Conservation (phyloP, 768 basidiomycete species). For the Kwoniella sp. region DNA sequence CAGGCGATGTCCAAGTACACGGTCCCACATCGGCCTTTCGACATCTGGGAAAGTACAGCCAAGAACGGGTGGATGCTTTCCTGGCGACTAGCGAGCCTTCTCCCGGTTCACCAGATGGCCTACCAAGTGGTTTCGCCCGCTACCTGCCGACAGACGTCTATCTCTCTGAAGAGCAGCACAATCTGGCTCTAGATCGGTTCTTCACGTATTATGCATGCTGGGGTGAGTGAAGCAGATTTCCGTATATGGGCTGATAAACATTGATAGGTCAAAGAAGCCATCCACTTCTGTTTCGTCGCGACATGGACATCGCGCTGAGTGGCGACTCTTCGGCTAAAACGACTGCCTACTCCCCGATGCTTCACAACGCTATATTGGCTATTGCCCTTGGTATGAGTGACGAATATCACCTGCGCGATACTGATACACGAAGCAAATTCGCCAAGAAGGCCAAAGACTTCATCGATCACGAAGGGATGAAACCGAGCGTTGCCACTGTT, state of each 20-base stretch:
- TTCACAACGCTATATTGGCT: constrained; percentile 68
- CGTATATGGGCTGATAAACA: background rate
- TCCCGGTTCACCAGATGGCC: constrained; percentile 8
- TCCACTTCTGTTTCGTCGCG: constrained; percentile 35
- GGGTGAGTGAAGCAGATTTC: constrained; percentile 28
- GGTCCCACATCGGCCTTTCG: constrained; percentile 53
- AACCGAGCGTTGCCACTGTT: constrained; percentile 59
- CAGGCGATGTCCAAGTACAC: constrained; percentile 44
- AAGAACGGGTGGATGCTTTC: constrained; percentile 2
- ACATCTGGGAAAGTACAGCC: constrained; percentile 36
- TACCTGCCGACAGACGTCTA: constrained; percentile 38
- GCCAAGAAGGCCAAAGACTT: constrained; percentile 57
- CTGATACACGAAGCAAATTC: constrained; percentile 52
- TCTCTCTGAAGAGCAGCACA: constrained; percentile 39
- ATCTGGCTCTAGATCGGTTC: constrained; percentile 40
- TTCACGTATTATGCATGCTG: constrained; percentile 48
- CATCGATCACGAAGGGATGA: constrained; percentile 58
- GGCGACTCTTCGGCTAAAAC: constrained; percentile 15
- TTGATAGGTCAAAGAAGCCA: constrained; percentile 31
- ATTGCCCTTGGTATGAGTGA: constrained; percentile 58
- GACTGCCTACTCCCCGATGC: constrained; percentile 69
- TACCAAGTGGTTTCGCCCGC: constrained; percentile 18
- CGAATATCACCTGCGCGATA: constrained; percentile 54
- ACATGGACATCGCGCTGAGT: constrained; percentile 32
- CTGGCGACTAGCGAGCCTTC: constrained; percentile 1